phyloP scores from a whole-genome alignment of 164 flowering plant genomes.

The Chimonanthus salicifolius region DNA sequence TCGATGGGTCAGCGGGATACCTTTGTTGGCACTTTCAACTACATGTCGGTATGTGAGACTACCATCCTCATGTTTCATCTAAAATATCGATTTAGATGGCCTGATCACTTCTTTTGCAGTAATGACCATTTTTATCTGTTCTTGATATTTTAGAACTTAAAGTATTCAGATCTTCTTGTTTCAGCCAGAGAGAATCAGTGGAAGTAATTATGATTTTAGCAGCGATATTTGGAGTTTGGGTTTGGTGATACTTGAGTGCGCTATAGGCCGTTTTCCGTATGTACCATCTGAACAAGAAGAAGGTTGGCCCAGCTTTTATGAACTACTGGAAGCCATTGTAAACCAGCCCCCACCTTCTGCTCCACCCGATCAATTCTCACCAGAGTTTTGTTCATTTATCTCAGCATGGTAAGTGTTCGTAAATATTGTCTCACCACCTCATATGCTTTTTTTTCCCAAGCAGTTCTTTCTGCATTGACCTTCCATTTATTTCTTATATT shows the following conservation, averaged over 20 bases:
- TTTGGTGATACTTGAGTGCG: slow-evolving; percentile 90
- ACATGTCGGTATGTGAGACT: slow-evolving; percentile 81
- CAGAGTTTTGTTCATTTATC: slow-evolving; percentile 92
- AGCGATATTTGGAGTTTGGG: slow-evolving; percentile 99
- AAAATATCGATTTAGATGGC: no score
- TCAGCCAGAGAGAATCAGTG: slow-evolving; percentile 94
- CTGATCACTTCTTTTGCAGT: no score
- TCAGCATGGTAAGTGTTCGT: slow-evolving; percentile 61
- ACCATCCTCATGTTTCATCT: not conserved
- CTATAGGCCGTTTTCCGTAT: slow-evolving; percentile 92
- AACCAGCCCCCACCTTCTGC: slow-evolving; percentile 81
- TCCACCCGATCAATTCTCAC: slow-evolving; percentile 95
- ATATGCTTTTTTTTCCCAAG: no score
- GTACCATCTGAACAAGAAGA: slow-evolving; percentile 74
- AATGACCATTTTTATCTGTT: not conserved
- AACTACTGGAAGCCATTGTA: slow-evolving; percentile 85
- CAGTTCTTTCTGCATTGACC: no score
- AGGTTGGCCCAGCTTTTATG: slow-evolving; percentile 75
- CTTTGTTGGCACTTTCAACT: slow-evolving; percentile 97
- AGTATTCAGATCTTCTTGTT: slow-evolving; percentile 6
- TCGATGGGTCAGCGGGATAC: slow-evolving; percentile 94
- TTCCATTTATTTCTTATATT: no score
- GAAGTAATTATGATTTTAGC: slow-evolving; percentile 78
- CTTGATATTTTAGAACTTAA: not conserved
- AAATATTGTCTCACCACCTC: not conserved